Evolutionary conservation across 2,329 filamentous ascomycete species (phyloP), one percentile per base, ranked within the genome.

Genomic region (Leptosphaerulina australis): DNA sequence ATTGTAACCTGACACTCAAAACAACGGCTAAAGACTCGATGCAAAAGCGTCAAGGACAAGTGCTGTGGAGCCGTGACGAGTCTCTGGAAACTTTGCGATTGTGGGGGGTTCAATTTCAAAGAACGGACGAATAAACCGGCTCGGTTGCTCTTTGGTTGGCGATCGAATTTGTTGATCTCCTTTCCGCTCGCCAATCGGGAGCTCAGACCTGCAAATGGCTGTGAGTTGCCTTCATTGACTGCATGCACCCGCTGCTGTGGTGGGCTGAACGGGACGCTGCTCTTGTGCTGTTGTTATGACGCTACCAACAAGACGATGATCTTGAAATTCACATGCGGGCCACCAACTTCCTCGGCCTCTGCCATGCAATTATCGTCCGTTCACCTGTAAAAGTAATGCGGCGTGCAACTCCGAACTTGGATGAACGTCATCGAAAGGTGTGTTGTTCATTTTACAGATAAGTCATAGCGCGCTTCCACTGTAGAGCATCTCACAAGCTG

Each of bases 171-270:
- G 31, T 15, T 38, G 40, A 44, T 51, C 51, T 55, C 56, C 37
- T 36, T 34, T 31, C 34, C 24, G 51, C 41, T 63, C 61, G 56
- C 56, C 53, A 63, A 63, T 63, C 62, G 58, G 55, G 39, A 57
- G 60, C 58, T 53, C 29, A 51, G 51, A 25, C 51, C 36, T 22
- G 44, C 41, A 41, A 10, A 20, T 25, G 14, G 9, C 18, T 35
- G 21, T 44, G 30, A 34, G 20, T 15, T 31, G 36, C 31, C 12
- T 36, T 9, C 22, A 39, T 28, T 36, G 35, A 44, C 34, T 51
- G 44, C 51, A 51, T 45, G 47, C 29, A 29, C 44, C 40, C 49
- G 47, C 41, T 39, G 36, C 10, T 41, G 52, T 59, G 59, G 57
- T 56, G 51, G 58, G 55, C 55, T 56, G 53, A 57, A 36, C 17